A percentile compares a stretch with the other conserved stretches of the same genome.
Evolutionary conservation across 345 rosid species (phyloP).

Genomic region (Linum usitatissimum): DNA sequence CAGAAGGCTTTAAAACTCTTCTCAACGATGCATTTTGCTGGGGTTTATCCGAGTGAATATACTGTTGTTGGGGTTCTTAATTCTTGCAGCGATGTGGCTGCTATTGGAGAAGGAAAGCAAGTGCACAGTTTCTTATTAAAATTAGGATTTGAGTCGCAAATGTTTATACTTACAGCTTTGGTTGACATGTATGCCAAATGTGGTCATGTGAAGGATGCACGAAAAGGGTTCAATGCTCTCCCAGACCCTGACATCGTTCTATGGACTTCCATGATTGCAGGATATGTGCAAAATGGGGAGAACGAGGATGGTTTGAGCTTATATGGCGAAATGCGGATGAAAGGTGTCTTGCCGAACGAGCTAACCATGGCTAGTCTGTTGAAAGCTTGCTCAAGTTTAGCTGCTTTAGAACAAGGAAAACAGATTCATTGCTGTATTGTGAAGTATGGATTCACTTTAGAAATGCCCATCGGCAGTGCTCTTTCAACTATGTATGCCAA

Average conservation of each 20-base stretch:
- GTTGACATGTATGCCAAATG: slow-evolving; percentile 24
- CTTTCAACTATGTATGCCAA: slow-evolving; percentile 24
- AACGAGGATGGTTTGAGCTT: slow-evolving; percentile 19
- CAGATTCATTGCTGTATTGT: slow-evolving; percentile 20
- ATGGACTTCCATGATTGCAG: slow-evolving; percentile 25
- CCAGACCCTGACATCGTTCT: slow-evolving; percentile 18
- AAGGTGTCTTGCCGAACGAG: slow-evolving; percentile 21
- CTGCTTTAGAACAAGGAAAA: slow-evolving; percentile 22
- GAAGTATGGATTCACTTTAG: slow-evolving; percentile 15
- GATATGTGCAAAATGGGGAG: slow-evolving; percentile 21
- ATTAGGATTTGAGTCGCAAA: slow-evolving; percentile 53
- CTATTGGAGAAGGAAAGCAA: slow-evolving; percentile 59
- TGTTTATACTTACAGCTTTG: slow-evolving; percentile 38
- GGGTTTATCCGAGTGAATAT: slow-evolving; percentile 50
- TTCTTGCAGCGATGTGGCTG: slow-evolving; percentile 59
- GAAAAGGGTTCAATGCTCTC: slow-evolving; percentile 13
- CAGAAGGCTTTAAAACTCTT: slow-evolving; percentile 45
- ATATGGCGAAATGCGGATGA: slow-evolving; percentile 17
- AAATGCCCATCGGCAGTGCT: slow-evolving; percentile 17
- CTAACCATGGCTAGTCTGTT: slow-evolving; percentile 23
- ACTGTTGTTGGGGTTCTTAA: slow-evolving; percentile 71
- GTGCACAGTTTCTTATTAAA: slow-evolving; percentile 49
- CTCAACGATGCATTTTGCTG: slow-evolving; percentile 51
- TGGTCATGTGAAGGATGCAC: slow-evolving; percentile 13
- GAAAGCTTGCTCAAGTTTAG: slow-evolving; percentile 22